Conservation (phyloP, 139 green algal genomes). For the Desmodesmus armatus region DNA sequence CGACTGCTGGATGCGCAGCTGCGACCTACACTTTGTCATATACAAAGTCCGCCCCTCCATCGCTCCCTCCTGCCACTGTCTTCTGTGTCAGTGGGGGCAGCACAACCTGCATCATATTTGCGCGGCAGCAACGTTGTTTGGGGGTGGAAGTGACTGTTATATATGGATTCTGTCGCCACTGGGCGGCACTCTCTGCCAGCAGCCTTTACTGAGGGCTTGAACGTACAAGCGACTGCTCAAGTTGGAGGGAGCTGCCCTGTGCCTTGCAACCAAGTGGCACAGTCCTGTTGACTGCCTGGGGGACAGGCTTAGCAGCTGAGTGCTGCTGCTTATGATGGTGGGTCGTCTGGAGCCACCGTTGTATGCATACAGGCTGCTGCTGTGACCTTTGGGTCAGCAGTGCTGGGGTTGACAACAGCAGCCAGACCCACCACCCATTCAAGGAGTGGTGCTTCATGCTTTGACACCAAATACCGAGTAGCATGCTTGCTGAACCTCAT, state of each 20-base stretch:
- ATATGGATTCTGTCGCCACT: neutral
- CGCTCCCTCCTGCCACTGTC: constrained; percentile 11
- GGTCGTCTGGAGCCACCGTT: neutral
- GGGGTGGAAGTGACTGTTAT: neutral
- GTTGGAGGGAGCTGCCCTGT: neutral
- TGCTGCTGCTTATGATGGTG: neutral
- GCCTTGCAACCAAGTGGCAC: neutral
- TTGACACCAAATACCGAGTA: neutral
- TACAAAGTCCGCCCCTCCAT: constrained; percentile 22
- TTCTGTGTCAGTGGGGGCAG: neutral
- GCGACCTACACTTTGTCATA: constrained; percentile 38
- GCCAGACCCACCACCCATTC: neutral
- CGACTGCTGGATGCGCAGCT: neutral
- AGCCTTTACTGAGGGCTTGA: neutral
- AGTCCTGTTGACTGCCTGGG: neutral
- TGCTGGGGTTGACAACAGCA: neutral
- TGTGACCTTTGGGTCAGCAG: neutral
- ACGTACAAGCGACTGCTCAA: neutral
- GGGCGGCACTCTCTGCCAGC: neutral
- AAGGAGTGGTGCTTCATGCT: neutral
- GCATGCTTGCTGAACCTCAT: neutral
- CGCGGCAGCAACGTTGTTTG: neutral
- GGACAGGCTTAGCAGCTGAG: too few species aligned
- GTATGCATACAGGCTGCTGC: neutral
- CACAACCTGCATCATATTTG: neutral